Conservation (phyloP, 768 basidiomycete species). For the Lactarius hatsudake region DNA sequence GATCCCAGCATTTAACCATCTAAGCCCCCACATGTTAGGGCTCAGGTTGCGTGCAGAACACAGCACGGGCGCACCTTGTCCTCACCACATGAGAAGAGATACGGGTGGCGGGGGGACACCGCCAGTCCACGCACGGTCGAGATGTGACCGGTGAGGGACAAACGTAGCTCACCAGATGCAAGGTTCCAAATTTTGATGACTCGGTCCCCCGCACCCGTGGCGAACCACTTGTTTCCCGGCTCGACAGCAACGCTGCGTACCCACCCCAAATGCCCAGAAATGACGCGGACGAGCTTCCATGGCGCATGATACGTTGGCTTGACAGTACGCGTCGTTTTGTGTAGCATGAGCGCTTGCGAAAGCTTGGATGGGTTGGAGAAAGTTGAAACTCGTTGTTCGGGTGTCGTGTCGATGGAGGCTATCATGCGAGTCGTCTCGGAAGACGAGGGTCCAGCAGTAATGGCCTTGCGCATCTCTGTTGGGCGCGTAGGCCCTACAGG, state of each 20-base stretch:
- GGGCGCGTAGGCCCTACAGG: conserved; percentile 79
- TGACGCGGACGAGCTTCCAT: conserved; percentile 96
- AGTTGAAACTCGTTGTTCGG: conserved; percentile 63
- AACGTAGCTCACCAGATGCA: conserved; percentile 93
- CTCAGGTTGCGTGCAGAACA: neutral
- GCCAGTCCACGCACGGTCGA: conserved; percentile 94
- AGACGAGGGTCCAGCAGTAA: conserved; percentile 63
- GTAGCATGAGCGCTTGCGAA: conserved; percentile 85
- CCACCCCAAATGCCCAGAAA: conserved; percentile 98
- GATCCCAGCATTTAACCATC: conserved; percentile 99
- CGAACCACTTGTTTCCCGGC: conserved; percentile 98
- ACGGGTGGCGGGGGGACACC: conserved; percentile 90
- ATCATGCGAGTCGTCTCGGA: conserved; percentile 55
- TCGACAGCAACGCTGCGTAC: conserved; percentile 95
- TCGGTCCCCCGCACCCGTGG: conserved; percentile 94
- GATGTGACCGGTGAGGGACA: conserved; percentile 97
- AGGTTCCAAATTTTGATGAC: conserved; percentile 99
- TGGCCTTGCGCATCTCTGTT: conserved; percentile 57
- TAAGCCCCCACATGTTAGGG: conserved; percentile 33
- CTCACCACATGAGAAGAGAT: conserved; percentile 95
- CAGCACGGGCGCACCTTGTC: conserved; percentile 69
- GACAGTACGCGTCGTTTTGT: conserved; percentile 90
- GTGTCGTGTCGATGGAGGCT: conserved; percentile 71
- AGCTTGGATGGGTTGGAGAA: conserved; percentile 64
- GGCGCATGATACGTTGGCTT: conserved; percentile 95